These are phyloP conservation scores for Falciphora oryzae DNA, from an alignment of 2,329 filamentous ascomycete species.

Conservation along the genomic window DNA sequence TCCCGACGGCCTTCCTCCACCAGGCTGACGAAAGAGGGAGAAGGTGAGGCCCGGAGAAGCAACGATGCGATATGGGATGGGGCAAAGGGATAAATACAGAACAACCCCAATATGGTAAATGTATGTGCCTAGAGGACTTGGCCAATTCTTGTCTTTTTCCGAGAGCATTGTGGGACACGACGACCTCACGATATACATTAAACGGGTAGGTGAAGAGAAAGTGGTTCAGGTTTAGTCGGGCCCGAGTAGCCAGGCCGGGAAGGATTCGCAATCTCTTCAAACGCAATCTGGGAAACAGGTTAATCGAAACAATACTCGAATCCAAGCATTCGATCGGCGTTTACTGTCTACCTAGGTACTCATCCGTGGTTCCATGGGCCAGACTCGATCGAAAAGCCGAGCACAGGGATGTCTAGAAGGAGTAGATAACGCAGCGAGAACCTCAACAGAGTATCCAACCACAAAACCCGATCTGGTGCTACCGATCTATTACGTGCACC, in stretches of 20 bases:
- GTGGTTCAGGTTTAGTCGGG: not conserved
- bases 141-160: too few species aligned
- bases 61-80: not conserved
- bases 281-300: not conserved
- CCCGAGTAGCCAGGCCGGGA: too few species aligned
- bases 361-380: too few species aligned
- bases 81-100: not conserved
- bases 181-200: not conserved
- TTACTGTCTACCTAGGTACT: too few species aligned
- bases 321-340: too few species aligned
- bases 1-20: slow-evolving; percentile 70
- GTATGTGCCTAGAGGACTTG: too few species aligned
- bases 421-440: not conserved
- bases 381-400: too few species aligned
- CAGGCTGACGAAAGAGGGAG: slow-evolving; percentile 4
- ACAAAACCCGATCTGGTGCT: too few species aligned
- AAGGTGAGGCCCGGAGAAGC: not conserved
- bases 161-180: not conserved
- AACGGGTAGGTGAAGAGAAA: too few species aligned
- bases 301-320: not conserved
- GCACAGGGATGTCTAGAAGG: too few species aligned
- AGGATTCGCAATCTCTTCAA: not conserved
- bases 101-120: not conserved
- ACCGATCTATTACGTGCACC: too few species aligned
- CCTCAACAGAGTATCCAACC: not conserved